A percentile compares a stretch with the other conserved stretches of the same genome.
These are phyloP conservation scores for Aschersonia sp. DNA, from an alignment of 2,329 filamentous ascomycete genomes.

Conservation along the genomic window DNA sequence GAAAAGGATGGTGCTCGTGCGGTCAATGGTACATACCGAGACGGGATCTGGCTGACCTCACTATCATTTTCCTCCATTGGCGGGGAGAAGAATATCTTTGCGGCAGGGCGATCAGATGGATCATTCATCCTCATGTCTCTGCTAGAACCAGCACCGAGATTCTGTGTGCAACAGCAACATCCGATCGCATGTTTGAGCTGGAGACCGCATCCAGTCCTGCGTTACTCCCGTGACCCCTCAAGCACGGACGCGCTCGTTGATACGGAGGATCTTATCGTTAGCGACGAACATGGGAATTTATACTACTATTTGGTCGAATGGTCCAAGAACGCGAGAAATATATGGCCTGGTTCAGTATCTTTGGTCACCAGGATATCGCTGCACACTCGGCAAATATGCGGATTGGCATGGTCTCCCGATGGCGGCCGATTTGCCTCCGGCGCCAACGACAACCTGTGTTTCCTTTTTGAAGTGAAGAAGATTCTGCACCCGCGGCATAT, in stretches of 20 bases:
- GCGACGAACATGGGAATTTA: slow-evolving; percentile 68
- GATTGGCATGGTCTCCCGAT: slow-evolving; percentile 72
- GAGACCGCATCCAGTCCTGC: slow-evolving; percentile 45
- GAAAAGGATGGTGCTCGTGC: slow-evolving; percentile 51
- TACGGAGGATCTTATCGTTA: slow-evolving; percentile 74
- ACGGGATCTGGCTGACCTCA: slow-evolving; percentile 53
- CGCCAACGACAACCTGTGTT: slow-evolving; percentile 83
- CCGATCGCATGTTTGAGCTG: slow-evolving; percentile 72
- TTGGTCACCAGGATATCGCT: slow-evolving; percentile 63
- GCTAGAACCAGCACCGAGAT: slow-evolving; percentile 53
- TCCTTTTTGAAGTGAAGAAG: slow-evolving; percentile 57
- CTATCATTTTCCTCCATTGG: slow-evolving; percentile 75
- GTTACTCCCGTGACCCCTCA: slow-evolving; percentile 35
- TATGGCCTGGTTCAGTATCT: slow-evolving; percentile 66
- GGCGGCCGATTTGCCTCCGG: slow-evolving; percentile 72
- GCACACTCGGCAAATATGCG: slow-evolving; percentile 84
- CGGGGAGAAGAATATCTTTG: slow-evolving; percentile 68
- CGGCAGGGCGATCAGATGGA: slow-evolving; percentile 68
- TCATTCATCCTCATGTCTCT: slow-evolving; percentile 66
- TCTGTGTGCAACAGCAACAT: slow-evolving; percentile 57
- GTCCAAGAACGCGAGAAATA: slow-evolving; percentile 51
- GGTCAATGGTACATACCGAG: slow-evolving; percentile 18
- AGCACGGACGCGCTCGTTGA: slow-evolving; percentile 35
- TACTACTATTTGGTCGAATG: slow-evolving; percentile 89
- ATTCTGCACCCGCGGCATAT: slow-evolving; percentile 24